These are phyloP conservation scores for Ceratocystiopsis sp. DNA, from an alignment of 2,329 filamentous ascomycete genomes.

Conservation along the genomic window DNA sequence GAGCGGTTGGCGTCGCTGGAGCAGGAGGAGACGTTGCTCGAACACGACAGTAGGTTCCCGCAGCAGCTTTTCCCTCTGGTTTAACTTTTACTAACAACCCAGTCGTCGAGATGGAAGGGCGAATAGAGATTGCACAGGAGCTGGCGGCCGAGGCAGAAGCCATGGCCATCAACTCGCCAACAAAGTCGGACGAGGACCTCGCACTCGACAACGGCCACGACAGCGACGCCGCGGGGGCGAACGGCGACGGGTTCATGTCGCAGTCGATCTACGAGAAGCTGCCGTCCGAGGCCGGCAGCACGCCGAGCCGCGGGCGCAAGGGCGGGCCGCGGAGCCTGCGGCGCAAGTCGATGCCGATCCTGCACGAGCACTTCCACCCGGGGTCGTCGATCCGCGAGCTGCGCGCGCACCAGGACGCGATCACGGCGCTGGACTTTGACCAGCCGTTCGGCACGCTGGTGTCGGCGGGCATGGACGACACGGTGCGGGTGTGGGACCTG, in stretches of 20 bases:
- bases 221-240: constrained; percentile 3
- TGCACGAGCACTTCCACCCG: constrained; percentile 88
- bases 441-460: constrained; percentile 94
- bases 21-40: constrained; percentile 75
- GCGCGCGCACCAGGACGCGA: constrained; percentile 70
- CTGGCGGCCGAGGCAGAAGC: constrained; percentile 41
- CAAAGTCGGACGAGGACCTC: constrained; percentile 35
- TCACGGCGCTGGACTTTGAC: constrained; percentile 90
- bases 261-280: constrained; percentile 94
- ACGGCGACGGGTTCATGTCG: constrained; percentile 58
- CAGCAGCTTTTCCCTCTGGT: no score
- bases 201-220: constrained; percentile 30
- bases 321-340: constrained; percentile 37
- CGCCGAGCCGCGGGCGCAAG: constrained; percentile 25
- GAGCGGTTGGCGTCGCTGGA: constrained; percentile 75
- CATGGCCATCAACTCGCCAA: constrained; percentile 32
- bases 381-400: constrained; percentile 80
- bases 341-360: constrained; percentile 76
- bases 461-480: constrained; percentile 81
- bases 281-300: constrained; percentile 38
- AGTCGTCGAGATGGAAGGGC: constrained; percentile 47
- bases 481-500: constrained; percentile 89
- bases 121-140: constrained; percentile 44
- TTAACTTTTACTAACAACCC: constrained; percentile 14
- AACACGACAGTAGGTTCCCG: constrained; percentile 59